Base-by-base conservation (phyloP, 768 basidiomycete genomes). In the Leccinum fibrillosum region DNA sequence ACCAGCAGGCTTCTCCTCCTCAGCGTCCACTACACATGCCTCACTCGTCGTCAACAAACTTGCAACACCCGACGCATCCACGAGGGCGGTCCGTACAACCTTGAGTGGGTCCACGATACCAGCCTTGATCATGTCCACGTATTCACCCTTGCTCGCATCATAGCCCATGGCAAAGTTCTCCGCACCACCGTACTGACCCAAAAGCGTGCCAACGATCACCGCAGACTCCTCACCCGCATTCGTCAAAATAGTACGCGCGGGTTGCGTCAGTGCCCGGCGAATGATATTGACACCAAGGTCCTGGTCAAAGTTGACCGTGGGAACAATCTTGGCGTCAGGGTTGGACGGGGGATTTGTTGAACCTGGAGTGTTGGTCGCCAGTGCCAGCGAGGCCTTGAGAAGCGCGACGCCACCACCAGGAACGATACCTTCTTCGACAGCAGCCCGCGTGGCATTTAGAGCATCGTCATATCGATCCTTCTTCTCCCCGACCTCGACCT, bases 401-500 rank as follows among this genome's bases (percentile, higher is more conserved):
- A 97, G 84, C 26, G 96, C 95, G 32, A 92, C 87, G 73, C 95
- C 95, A 69, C 96, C 96, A 47, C 96, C 96, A 53, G 96, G 96
- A 34, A 98, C 88, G 68, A 98, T 97, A 70, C 96, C 96, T 75
- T 99, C 95, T 77, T 98, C 96, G 30, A 98, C 96, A 48, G 96
- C 94, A 25, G 96, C 96, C 42, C 96, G 89, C 4, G 96, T 98
- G n/a, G 95, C 94, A 73, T 97, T 97, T 49, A 98, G 82, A 1
- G 95, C 95, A 70, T 96, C 94, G 65, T 98, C 95, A 69, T 97
- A 98, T 37, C 95, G 83, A 73, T 98, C 96, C 86, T 98, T 97
- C 92, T 98, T 98, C 84, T 98, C 96, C 7, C 95, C 83, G 59
- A 98, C 96, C 77, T 98, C 96, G 53, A 98, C 96, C 75, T 98